phyloP scores from a whole-genome alignment of 2,329 filamentous ascomycete species.

The Fusarium euwallaceae region DNA sequence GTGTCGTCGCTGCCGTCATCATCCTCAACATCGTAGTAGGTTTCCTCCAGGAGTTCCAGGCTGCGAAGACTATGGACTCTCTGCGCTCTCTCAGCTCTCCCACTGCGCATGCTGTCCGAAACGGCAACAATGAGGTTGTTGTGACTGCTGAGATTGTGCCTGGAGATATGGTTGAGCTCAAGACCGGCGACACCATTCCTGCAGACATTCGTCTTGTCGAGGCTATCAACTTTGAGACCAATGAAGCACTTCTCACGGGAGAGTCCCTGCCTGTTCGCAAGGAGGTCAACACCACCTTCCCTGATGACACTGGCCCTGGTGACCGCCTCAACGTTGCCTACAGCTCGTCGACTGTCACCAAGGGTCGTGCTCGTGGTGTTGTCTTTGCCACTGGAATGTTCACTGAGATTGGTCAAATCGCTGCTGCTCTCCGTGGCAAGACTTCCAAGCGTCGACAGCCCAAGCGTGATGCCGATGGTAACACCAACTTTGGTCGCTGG shows the following conservation, averaged over 20 bases:
- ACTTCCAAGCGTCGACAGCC: conserved; percentile 51
- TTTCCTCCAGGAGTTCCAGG: conserved; percentile 60
- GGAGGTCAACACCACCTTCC: conserved; percentile 59
- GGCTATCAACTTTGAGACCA: conserved; percentile 75
- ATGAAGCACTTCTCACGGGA: conserved; percentile 75
- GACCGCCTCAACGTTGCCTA: conserved; percentile 74
- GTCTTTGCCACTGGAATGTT: conserved; percentile 72
- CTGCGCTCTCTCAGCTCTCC: conserved; percentile 59
- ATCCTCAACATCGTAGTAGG: conserved; percentile 69
- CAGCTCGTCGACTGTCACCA: conserved; percentile 72
- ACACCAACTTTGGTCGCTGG: conserved; percentile 49
- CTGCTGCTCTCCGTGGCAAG: conserved; percentile 59
- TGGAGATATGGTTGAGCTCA: conserved; percentile 68
- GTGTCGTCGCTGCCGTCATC: conserved; percentile 70
- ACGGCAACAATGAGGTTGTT: conserved; percentile 55
- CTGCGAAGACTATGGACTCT: conserved; percentile 65
- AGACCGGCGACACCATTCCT: conserved; percentile 71
- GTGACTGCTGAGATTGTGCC: conserved; percentile 63
- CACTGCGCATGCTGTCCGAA: conserved; percentile 58
- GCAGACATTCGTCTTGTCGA: conserved; percentile 70
- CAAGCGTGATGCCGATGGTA: conserved; percentile 60
- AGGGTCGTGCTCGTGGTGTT: conserved; percentile 70
- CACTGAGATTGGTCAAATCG: conserved; percentile 74
- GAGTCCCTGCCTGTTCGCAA: conserved; percentile 73
- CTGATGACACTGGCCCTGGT: conserved; percentile 60